Percentiles rank a stretch among this genome's conserved stretches.
These are phyloP conservation scores for Sclerospora graminicola DNA, from an alignment of 352 stramenopile species.

Conservation along the genomic window DNA sequence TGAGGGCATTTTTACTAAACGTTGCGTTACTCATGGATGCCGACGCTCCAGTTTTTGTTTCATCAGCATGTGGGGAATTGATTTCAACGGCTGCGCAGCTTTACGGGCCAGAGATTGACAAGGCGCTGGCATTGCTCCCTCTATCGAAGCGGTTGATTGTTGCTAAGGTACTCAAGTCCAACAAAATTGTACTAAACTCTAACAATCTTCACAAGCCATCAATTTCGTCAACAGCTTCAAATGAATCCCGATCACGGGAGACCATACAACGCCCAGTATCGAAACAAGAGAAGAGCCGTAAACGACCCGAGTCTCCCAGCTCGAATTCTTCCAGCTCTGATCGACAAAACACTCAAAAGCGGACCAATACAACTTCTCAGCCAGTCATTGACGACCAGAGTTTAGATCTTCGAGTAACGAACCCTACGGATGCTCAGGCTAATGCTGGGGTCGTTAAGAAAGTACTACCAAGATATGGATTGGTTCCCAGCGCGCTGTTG, in stretches of 20 bases:
- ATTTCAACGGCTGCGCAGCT: conserved; percentile 33
- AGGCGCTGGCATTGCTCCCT: conserved; percentile 35
- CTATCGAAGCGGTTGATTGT: conserved; percentile 45
- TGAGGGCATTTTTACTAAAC: conserved; percentile 61
- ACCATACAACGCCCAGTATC: no score
- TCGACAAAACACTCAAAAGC: conserved; percentile 31
- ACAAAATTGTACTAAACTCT: conserved; percentile 42
- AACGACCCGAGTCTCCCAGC: conserved; percentile 38
- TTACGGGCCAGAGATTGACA: conserved; percentile 47
- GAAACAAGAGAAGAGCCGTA: conserved; percentile 30
- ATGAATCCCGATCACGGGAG: conserved; percentile 8
- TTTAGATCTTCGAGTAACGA: not conserved
- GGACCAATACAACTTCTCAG: conserved; percentile 23
- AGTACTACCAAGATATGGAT: not conserved
- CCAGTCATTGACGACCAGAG: not conserved
- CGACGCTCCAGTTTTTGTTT: conserved; percentile 48
- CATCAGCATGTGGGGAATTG: conserved; percentile 43
- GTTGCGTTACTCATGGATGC: conserved; percentile 56
- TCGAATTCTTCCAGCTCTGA: conserved; percentile 26
- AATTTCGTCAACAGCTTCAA: conserved; percentile 5
- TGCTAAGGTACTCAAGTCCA: conserved; percentile 40
- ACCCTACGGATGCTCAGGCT: not conserved
- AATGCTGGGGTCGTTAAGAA: not conserved
- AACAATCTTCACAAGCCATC: conserved; percentile 7
- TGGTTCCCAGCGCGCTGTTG: conserved; percentile 4